Base-by-base conservation (phyloP, 2,329 filamentous ascomycete genomes). In the Annulohypoxylon truncatum region DNA sequence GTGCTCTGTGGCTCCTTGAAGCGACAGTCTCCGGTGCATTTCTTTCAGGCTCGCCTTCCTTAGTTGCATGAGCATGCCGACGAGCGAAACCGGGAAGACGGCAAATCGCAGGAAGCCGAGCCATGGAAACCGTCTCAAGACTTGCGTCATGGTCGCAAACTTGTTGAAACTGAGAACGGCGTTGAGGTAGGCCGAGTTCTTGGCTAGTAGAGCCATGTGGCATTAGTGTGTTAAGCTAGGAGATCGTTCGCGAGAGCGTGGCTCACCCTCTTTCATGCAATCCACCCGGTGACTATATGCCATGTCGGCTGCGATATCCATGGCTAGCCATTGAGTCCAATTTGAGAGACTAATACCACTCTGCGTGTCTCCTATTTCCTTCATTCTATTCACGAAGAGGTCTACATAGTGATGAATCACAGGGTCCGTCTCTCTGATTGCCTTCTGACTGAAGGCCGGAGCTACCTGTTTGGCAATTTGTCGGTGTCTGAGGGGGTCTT, bases 401-500 rank as follows among this genome's bases (percentile, higher is more conserved):
- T 35, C 31, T 13, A 35, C 31, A 13, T 35, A 35, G 12, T n/a
- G 31, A n/a, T 35, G 10, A 3, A 35, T 35, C 4, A 35, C 31
- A 35, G 31, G 31, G 4, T 35, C 31, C 12, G 31, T 35, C 12
- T 9, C 31, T n/a, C 31, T 35, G 31, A 35, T 35, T 35, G 31
- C 31, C 31, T 35, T 35, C 10, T n/a, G 31, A n/a, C 31, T 35
- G 5, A 35, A 75, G 4, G 71, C 73, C 2, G 72, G 73, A 1
- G 69, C 29, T 1, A 73, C 12, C 44, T 69, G 58, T 48, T 73
- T 73, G 22, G 70, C 58, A 1, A 71, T 57, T 24, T 55, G 46
- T 5, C 66, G 66, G 35, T 72, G 73, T 24, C 53, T 58, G 0
- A 66, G 50, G 20, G 71, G 70, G 10, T 75, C 69, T 46, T 56